Base-by-base conservation (phyloP, 805 yeast genomes). In the Tetrapisispora arboricola region DNA sequence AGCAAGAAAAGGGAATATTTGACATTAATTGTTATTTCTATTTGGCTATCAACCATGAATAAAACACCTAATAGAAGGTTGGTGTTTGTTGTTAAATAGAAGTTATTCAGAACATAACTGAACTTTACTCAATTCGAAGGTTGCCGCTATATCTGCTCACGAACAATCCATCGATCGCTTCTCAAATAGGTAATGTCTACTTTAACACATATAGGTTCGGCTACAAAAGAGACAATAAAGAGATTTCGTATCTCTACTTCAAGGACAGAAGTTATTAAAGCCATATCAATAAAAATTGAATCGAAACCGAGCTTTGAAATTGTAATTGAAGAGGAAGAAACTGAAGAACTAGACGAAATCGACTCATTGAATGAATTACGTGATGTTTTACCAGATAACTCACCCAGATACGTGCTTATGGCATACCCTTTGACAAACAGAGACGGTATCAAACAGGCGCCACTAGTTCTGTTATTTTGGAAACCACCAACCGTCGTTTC, bases 401-500 rank as follows among this genome's bases (percentile, higher is more conserved):
- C 79, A 11, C 95, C 96, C 12, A 65, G 95, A 44, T 87, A 70
- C 54, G 65, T 87, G 6, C 68, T 86, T 6, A 60, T 86, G 43
- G 84, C 94, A 11, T 80, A 85, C 52, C 95, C 95, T 6, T 61
- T 78, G 51, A 74, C 73, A 19, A 60, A 73, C 8, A 57, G 65
- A 25, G 96, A 87, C 51, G 95, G 94, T 0, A 69, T 94, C 41
- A 70, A 73, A 52, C 72, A 77, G 36, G 70, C 75, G 9, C 96
- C 95, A 3, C 70, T 82, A 46, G 84, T 87, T 2, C 60, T 88
- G 57, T 51, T 88, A n/a, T 88, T 86, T 60, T 88, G 88, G 79
- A 73, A 84, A 45, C 96, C 96, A 3, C 80, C 80, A 20, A 85
- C 94, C 0, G 71, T 85, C n/a, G 65, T 60, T 4, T 80, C 84